Base-by-base conservation (phyloP, 1,284 basidiomycete genomes). In the Wolfiporia cocos region DNA sequence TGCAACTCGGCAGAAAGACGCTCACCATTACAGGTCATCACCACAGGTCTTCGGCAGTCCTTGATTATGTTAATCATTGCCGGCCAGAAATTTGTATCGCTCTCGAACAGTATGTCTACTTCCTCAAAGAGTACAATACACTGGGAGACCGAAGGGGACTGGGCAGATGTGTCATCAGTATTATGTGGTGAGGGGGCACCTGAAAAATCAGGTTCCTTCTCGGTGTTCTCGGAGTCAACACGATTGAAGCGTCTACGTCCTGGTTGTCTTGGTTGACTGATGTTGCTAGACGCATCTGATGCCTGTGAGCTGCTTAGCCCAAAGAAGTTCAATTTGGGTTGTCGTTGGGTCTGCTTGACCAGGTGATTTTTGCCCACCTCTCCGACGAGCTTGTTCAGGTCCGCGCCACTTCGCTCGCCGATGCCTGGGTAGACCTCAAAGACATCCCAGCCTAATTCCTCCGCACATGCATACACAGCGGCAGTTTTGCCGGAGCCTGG, bases 401-500 rank as follows among this genome's bases (percentile, higher is more conserved):
- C 89, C 26, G 81, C 72, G 2, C 87, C 90, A 34, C 80, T 88
- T 18, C 96, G 78, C 56, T 78, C 86, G 19, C 91, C 91, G 45
- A 94, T 84, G 3, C 96, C 96, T n/a, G 96, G 88, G 64, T 93
- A 91, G 7, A 99, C 90, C 62, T 99, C 96, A 57, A 99, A 97
- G 10, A 99, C 82, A 39, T 96, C 90, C 86, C 89, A 99, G 4
- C 87, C 92, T 17, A 99, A 73, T 62, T 98, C 92, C 33, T 85
- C 77, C 3, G 94, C 92, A 50, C 92, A 94, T 0, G 94, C 93
- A 59, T 96, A 91, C 0, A 97, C 85, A 5, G 92, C 81, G 0
- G 92, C 86, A 3, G 92, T 93, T 67, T 99, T 99, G 20, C 96
- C 96, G 35, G 74, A 75, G 1, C 95, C 96, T 19, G 75, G 66